These are phyloP conservation scores for Magnaporthales sp. DNA, from an alignment of 2,329 filamentous ascomycete species.

Conservation along the genomic window DNA sequence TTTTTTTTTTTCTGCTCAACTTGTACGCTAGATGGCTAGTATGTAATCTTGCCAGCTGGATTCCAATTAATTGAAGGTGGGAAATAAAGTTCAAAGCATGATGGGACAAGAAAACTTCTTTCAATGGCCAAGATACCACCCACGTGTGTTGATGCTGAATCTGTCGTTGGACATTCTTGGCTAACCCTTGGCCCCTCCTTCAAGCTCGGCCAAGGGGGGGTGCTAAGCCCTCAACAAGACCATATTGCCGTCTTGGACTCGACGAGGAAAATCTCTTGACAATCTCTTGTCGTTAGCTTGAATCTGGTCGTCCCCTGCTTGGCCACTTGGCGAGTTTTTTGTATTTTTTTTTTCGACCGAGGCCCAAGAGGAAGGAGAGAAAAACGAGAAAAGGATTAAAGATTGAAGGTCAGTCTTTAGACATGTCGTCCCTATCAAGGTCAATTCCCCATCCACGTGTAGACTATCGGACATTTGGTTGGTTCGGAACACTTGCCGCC, in stretches of 20 bases:
- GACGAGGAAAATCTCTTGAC: background rate
- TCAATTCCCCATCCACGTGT: background rate
- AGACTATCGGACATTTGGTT: background rate
- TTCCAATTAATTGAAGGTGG: background rate
- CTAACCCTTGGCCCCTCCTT: background rate
- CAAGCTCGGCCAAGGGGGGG: background rate
- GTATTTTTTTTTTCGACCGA: background rate
- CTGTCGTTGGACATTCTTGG: background rate
- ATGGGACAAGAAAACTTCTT: background rate
- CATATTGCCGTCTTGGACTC: background rate
- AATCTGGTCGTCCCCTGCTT: background rate
- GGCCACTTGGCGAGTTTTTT: background rate
- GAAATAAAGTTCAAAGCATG: background rate
- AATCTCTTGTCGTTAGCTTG: constrained; percentile 1
- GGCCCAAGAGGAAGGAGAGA: background rate
- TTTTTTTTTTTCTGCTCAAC: background rate
- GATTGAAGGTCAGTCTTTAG: background rate
- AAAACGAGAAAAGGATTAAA: background rate
- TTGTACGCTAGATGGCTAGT: background rate
- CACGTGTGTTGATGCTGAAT: background rate
- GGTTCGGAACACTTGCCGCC: background rate
- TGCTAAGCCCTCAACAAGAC: background rate
- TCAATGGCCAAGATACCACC: background rate
- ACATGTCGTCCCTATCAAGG: background rate
- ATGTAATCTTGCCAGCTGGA: background rate